Conservation (phyloP, 2,329 filamentous ascomycete genomes). For the Trematosphaeria pertusa region DNA sequence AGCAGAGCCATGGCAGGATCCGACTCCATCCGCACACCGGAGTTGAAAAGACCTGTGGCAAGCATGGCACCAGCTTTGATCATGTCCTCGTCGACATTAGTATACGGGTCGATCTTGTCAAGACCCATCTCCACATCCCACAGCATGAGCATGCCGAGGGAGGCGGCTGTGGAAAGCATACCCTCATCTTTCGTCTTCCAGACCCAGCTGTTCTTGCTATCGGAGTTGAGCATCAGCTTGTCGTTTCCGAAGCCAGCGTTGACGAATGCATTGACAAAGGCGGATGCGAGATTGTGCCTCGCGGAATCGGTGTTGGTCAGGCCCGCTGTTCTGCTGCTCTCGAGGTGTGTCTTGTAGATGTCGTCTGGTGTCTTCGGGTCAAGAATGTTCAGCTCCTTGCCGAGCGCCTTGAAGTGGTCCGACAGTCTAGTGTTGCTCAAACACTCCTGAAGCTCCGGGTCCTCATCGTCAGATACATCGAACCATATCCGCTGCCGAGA, state of each 20-base stretch:
- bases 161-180: slow-evolving; percentile 95
- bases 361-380: slow-evolving; percentile 97
- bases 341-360: slow-evolving; percentile 98
- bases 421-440: slow-evolving; percentile 86
- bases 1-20: slow-evolving; percentile 90
- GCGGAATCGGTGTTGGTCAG: slow-evolving; percentile 96
- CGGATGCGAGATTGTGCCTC: slow-evolving; percentile 91
- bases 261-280: slow-evolving; percentile 95
- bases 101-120: slow-evolving; percentile 94
- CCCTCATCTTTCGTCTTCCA: slow-evolving; percentile 99
- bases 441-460: slow-evolving; percentile 79
- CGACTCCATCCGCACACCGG: slow-evolving; percentile 85
- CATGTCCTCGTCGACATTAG: slow-evolving; percentile 79
- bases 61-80: slow-evolving; percentile 92
- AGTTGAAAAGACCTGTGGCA: slow-evolving; percentile 95
- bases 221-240: slow-evolving; percentile 95
- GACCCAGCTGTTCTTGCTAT: slow-evolving; percentile 87
- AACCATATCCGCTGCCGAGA: slow-evolving; percentile 89
- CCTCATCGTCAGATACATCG: slow-evolving; percentile 73
- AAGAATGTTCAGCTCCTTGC: slow-evolving; percentile 94
- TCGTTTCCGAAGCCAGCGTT: slow-evolving; percentile 96
- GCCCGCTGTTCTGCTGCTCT: slow-evolving; percentile 90
- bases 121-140: slow-evolving; percentile 94
- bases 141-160: slow-evolving; percentile 85
- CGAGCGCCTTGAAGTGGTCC: slow-evolving; percentile 91